Evolutionary conservation across 345 rosid species (phyloP).

Genomic region (Trapa incisa): DNA sequence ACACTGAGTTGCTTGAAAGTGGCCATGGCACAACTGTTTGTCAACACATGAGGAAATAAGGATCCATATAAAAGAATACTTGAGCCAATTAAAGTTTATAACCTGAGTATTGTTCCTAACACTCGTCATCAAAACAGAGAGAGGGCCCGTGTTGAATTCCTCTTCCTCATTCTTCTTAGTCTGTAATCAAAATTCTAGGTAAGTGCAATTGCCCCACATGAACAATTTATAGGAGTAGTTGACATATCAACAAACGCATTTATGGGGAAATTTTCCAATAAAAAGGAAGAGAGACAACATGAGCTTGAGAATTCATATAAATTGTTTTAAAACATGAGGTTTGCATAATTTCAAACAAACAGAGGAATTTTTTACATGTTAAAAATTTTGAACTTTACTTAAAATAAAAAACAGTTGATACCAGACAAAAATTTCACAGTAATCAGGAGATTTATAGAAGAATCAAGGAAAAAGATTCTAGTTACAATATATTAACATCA

Average conservation of each 20-base stretch:
- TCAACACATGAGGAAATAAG: not conserved
- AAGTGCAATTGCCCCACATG: not conserved
- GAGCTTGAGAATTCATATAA: too few species aligned
- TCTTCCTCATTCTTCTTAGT: slow-evolving; percentile 74
- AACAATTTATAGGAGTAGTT: not conserved
- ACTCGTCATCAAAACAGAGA: slow-evolving; percentile 96
- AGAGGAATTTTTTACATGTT: too few species aligned
- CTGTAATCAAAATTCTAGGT: slow-evolving; percentile 8
- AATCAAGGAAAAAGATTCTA: too few species aligned
- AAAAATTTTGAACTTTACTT: too few species aligned
- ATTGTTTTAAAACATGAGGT: too few species aligned
- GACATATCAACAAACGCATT: not conserved
- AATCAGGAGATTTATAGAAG: too few species aligned
- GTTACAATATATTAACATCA: too few species aligned
- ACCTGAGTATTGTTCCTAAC: slow-evolving; percentile 97
- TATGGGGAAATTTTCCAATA: too few species aligned
- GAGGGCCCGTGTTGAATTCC: slow-evolving; percentile 92
- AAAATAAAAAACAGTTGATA: too few species aligned
- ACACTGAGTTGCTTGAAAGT: not conserved
- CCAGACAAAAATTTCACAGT: too few species aligned
- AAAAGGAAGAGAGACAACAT: too few species aligned
- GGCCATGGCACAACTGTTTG: not conserved
- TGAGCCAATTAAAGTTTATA: slow-evolving; percentile 2
- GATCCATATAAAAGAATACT: not conserved
- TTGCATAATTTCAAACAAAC: too few species aligned